A percentile compares a stretch with the other conserved stretches of the same genome.
Conservation (phyloP, 345 rosid species). For the Combretum micranthum region DNA sequence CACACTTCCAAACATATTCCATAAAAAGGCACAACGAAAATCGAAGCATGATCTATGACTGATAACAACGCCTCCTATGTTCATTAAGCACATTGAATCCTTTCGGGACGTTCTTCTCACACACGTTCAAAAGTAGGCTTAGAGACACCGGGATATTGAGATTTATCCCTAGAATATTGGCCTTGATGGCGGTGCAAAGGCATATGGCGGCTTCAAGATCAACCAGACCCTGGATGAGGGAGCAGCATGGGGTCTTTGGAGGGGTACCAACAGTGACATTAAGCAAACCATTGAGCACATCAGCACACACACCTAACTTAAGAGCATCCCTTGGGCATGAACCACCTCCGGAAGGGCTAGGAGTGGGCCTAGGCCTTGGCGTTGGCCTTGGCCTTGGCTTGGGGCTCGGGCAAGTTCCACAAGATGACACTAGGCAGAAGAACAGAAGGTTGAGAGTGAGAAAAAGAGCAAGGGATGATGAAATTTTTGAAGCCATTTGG, state of each 20-base stretch:
- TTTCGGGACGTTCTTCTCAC: slow-evolving; percentile 56
- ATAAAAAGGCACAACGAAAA: background rate
- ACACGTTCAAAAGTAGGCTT: slow-evolving; percentile 68
- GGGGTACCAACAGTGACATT: slow-evolving; percentile 52
- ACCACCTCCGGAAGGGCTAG: slow-evolving; percentile 16
- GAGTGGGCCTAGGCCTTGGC: slow-evolving; percentile 6
- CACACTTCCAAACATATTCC: background rate
- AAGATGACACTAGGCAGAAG: slow-evolving; percentile 37
- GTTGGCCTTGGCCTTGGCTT: slow-evolving; percentile 9
- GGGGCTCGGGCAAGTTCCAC: slow-evolving; percentile 18
- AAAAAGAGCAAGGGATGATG: slow-evolving; percentile 23
- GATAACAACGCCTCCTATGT: background rate
- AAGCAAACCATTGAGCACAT: slow-evolving; percentile 39
- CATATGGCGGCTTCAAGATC: slow-evolving; percentile 66
- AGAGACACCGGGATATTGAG: slow-evolving; percentile 54
- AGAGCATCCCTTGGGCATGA: slow-evolving; percentile 59
- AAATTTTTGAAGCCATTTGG: slow-evolving; percentile 31
- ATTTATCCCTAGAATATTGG: slow-evolving; percentile 55
- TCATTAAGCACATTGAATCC: slow-evolving; percentile 53
- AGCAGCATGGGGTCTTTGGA: slow-evolving; percentile 59
- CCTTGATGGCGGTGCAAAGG: slow-evolving; percentile 75
- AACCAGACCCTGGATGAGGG: slow-evolving; percentile 45
- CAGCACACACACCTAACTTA: slow-evolving; percentile 56
- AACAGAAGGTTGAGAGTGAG: slow-evolving; percentile 27
- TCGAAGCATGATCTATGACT: background rate